These are phyloP conservation scores for Poa pratensis DNA, from an alignment of 176 grass and related monocot species.

Conservation along the genomic window DNA sequence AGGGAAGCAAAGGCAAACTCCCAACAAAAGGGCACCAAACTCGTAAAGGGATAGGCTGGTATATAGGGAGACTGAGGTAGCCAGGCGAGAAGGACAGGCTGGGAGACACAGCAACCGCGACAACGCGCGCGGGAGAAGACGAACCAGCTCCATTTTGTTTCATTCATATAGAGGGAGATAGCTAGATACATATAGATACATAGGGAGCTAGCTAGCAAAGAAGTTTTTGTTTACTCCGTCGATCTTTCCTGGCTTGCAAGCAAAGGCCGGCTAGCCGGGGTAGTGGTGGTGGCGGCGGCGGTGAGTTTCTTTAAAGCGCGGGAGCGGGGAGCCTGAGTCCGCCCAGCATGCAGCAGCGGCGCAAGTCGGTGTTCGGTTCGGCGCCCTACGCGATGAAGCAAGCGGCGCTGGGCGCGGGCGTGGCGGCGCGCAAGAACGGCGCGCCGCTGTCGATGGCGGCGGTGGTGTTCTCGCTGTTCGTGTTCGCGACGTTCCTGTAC, in stretches of 20 bases:
- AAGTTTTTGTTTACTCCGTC: not conserved
- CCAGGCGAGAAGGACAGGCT: conserved; percentile 53
- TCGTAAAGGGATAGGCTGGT: conserved; percentile 42
- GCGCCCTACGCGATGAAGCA: conserved; percentile 77
- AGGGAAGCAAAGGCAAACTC: conserved; percentile 51
- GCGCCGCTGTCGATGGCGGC: conserved; percentile 67
- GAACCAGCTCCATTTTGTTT: conserved; percentile 28
- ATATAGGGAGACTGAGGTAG: conserved; percentile 43
- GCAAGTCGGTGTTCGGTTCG: conserved; percentile 70
- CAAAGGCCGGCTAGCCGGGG: not conserved
- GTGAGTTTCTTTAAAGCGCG: conserved; percentile 29
- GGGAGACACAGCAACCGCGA: conserved; percentile 4
- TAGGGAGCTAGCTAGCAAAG: conserved; percentile 24
- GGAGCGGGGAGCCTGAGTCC: conserved; percentile 4
- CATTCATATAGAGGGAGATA: not conserved
- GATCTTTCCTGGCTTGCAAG: conserved; percentile 34
- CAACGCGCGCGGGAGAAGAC: conserved; percentile 1
- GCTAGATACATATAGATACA: not conserved
- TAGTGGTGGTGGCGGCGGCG: not conserved
- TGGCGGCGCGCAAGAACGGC: conserved; percentile 69
- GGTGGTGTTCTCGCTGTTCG: conserved; percentile 71
- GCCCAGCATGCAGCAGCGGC: conserved; percentile 71
- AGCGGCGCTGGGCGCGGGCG: conserved; percentile 63
- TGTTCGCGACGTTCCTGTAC: conserved; percentile 91
- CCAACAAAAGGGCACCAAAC: conserved; percentile 53